Evolutionary conservation across 2,329 filamentous ascomycete species (phyloP).

Genomic region (Xylaria hypoxylon): DNA sequence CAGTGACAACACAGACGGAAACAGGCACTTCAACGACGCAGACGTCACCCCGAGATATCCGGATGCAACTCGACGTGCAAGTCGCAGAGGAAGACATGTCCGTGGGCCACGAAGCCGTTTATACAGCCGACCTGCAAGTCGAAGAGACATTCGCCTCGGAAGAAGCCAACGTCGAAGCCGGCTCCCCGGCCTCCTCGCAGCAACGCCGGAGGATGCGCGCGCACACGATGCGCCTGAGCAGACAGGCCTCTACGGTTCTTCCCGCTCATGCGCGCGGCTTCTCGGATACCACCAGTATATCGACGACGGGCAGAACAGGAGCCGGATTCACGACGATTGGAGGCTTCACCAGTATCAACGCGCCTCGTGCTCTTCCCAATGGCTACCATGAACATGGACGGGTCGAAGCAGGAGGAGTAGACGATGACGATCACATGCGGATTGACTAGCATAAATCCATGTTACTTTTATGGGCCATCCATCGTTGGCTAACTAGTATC

Average conservation of each 20-base stretch:
- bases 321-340: neutral
- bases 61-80: constrained; percentile 14
- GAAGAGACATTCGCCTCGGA: neutral
- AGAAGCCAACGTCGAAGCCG: constrained; percentile 22
- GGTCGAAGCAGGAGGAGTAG: neutral
- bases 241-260: neutral
- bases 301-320: constrained; percentile 6
- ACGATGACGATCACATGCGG: constrained; percentile 20
- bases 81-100: neutral
- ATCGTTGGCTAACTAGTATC: neutral
- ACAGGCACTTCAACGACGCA: neutral
- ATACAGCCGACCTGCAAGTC: constrained; percentile 19
- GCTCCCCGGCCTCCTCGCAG: constrained; percentile 24
- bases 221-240: constrained; percentile 14
- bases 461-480: neutral
- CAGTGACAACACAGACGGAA: neutral
- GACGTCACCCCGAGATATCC: neutral
- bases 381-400: neutral
- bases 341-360: constrained; percentile 14
- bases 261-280: constrained; percentile 18
- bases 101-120: neutral
- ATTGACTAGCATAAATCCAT: constrained; percentile 14
- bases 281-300: constrained; percentile 17
- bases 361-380: neutral
- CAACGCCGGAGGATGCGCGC: constrained; percentile 27